Evolutionary conservation across 495 filamentous ascomycete genomes (phyloP), one percentile per base, ranked within the genome.

Genomic region (Glutinoglossum americanum): DNA sequence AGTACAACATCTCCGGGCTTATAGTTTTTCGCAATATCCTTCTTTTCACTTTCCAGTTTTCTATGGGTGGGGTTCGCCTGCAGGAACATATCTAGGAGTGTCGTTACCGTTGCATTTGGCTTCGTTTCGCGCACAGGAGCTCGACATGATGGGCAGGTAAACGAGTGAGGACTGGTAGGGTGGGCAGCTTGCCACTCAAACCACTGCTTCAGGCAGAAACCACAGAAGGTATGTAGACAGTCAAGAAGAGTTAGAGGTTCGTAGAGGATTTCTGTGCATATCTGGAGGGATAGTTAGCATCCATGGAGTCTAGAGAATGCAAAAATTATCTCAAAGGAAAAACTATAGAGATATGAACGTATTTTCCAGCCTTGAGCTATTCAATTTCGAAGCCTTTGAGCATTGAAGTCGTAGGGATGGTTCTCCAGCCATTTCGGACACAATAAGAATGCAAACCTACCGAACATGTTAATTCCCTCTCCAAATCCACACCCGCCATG

Each of bases 221-320:
- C 92, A 72, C 92, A 97, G 71, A 92, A 97, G 39, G 89, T 94
- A 72, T 98, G 92, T 0, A 98, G 81, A 67, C 92, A 98, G 73
- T 97, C 87, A 66, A 98, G 85, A 59, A 96, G 84, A 32, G 89
- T 95, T 59, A 97, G 80, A 21, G 92, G 92, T 67, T 95, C 86
- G 73, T 87, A 94, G 60, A 98, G 85, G 55, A 97, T 75, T 65
- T 98, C 92, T 59, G 89, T 89, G 70, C 92, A 98, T 62, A 98
- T 96, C 90, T 96, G 54, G 37, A 33, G 30, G 25, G 39, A 27
- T 21, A 33, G 30, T 35, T 55, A 56, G 56, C 56, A 23, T 30
- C 15, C 6, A n/a, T 28, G 13, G 17, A 47, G n/a, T 10, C 21
- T 23, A 27, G 23, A 35, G 54, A 9, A 27, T 37, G 21, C 33